Base-by-base conservation (phyloP, 768 basidiomycete species). In the Leccinum broughii region DNA sequence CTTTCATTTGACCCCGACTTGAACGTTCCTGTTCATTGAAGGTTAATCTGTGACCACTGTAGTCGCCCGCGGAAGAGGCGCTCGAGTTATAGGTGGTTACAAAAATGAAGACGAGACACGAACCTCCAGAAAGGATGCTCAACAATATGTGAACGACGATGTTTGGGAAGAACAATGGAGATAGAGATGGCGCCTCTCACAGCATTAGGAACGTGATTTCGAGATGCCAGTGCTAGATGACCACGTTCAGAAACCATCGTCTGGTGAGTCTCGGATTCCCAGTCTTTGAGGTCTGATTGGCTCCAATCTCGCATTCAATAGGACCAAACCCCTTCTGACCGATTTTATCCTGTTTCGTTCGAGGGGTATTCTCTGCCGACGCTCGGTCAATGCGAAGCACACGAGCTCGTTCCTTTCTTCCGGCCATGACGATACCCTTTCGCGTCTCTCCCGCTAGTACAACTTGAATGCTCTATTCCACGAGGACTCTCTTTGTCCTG, bases 11-110 rank as follows among this genome's bases (percentile, higher is more conserved):
- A 37, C 37, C 44, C 28, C 28, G 28, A 28, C 28, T 28, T 28
- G 28, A 28, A 28, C 20, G 2, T 41, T 55, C 5, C 28, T 13
- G n/a, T 57, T 24, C 67, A 71, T 79, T 98, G 55, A 98, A 98
- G 77, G 90, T 98, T 61, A 96, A 95, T 70, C 77, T 98, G 49
- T 83, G 92, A 28, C 97, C 97, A 0, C 69, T 97, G 17, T 99
- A 95, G 90, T 83, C 86, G 5, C 89, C 95, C 17, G 85, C 94
- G 5, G 82, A 86, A 11, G 81, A 82, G 11, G 87, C 90, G 1
- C 73, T 97, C 5, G 87, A 95, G 66, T 65, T 94, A 35, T 77
- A 81, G 58, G 64, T 61, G 2, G 69, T 77, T 17, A 70, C 73
- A 15, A 46, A 57, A 30, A 24, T 35, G 28, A 39, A 44, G 30